Base-by-base conservation (phyloP, 2,329 filamentous ascomycete genomes). In the Kalmusia sp. region DNA sequence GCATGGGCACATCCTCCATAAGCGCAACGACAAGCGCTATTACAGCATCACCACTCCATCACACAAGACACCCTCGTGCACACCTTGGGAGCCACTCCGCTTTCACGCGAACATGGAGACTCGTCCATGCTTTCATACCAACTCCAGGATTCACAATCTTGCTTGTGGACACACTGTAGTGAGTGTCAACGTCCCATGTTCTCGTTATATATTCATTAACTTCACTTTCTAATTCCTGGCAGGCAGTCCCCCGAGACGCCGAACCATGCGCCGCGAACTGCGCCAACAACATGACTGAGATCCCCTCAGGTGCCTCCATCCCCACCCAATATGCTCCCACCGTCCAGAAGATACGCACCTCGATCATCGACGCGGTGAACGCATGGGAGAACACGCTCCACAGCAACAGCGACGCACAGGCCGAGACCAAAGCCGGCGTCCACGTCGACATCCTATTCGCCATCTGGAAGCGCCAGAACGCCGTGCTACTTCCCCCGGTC, bases 261-360 rank as follows among this genome's bases (percentile, higher is more conserved):
- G 52, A 62, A 30, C 38, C 39, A 12, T 62, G 59, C 44, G 57
- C 51, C 11, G 15, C 35, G 4, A 62, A 62, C 40, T 62, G 59
- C 46, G 25, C 28, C 21, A 19, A 33, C 3, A 6, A 12, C 8
- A 38, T 25, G 14, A 2, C 28, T 21, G 24, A 21, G 3, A 24
- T 15, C 6, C 6, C 27, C 11, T 27, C 12, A 2, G n/a, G 4
- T n/a, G 22, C 22, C 2, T 8, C 45, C 12, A n/a, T 47, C 8
- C 27, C 25, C 12, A 15, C 25, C 6, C n/a, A 25, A 3, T 25
- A 51, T 17, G 27, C 22, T 2, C 6, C 34, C 4, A 19, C 34
- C 6, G 21, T 41, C 14, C 21, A 38, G 22, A 45, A 38, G 22
- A 38, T 35, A 6, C 45, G 45, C n/a, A 7, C 22, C 5, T 11